These are phyloP conservation scores for Clonostachys byssicola DNA, from an alignment of 2,329 filamentous ascomycete species.

Conservation along the genomic window DNA sequence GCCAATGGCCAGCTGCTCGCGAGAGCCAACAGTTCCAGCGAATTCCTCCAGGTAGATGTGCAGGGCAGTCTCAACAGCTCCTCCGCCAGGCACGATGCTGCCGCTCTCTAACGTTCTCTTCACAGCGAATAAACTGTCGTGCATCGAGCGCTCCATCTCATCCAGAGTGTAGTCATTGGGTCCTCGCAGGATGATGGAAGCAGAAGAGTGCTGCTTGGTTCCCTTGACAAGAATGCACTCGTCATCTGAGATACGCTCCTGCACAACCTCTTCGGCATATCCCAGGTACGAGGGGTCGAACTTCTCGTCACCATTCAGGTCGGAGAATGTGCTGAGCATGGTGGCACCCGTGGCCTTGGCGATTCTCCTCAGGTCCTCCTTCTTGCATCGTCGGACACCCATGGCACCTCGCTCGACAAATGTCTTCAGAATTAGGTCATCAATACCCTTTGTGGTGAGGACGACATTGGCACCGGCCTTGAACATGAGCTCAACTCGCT, in stretches of 20 bases:
- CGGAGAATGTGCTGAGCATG: constrained; percentile 86
- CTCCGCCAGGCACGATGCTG: constrained; percentile 92
- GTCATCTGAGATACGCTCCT: constrained; percentile 97
- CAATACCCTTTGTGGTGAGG: constrained; percentile 96
- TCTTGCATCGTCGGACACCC: constrained; percentile 95
- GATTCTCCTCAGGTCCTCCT: constrained; percentile 94
- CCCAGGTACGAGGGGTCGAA: constrained; percentile 90
- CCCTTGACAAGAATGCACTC: constrained; percentile 97
- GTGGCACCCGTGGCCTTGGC: constrained; percentile 94
- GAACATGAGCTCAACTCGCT: constrained; percentile 94
- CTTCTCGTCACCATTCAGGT: constrained; percentile 95
- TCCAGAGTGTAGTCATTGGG: constrained; percentile 95
- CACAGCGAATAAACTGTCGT: constrained; percentile 93
- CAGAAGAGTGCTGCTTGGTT: constrained; percentile 89
- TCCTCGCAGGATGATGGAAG: constrained; percentile 92
- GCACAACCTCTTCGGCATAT: constrained; percentile 90
- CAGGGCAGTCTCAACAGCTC: constrained; percentile 95
- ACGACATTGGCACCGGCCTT: constrained; percentile 96
- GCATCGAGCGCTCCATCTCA: constrained; percentile 98
- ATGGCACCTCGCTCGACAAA: constrained; percentile 95
- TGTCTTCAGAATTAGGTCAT: constrained; percentile 89
- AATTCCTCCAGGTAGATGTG: constrained; percentile 99
- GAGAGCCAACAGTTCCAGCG: constrained; percentile 91
- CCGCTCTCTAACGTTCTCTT: constrained; percentile 97
- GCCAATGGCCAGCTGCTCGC: constrained; percentile 95